Evolutionary conservation across 2,329 filamentous ascomycete genomes (phyloP).

Genomic region (Trichoderma sp.): DNA sequence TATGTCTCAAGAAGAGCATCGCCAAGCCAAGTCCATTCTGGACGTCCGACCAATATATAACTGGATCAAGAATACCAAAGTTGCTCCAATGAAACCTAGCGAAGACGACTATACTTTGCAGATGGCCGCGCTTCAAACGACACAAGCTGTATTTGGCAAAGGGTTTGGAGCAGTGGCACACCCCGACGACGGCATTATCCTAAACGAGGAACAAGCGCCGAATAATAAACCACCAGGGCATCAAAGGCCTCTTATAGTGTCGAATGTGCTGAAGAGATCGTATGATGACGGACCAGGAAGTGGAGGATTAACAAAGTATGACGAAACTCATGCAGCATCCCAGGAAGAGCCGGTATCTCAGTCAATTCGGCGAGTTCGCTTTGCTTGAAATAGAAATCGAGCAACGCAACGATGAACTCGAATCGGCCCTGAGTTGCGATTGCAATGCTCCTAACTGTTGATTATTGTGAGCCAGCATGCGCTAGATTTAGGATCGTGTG

Average conservation of each 20-base stretch:
- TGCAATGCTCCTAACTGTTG: neutral
- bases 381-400: constrained; percentile 33
- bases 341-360: constrained; percentile 33
- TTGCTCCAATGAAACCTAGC: constrained; percentile 43
- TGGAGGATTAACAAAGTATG: constrained; percentile 20
- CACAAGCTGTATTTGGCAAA: constrained; percentile 56
- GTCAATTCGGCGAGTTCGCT: constrained; percentile 42
- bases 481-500: neutral
- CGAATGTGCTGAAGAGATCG: constrained; percentile 36
- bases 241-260: neutral
- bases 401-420: constrained; percentile 15
- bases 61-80: constrained; percentile 60
- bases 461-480: neutral
- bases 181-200: constrained; percentile 53
- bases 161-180: constrained; percentile 49
- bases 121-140: constrained; percentile 51
- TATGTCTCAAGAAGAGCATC: constrained; percentile 72
- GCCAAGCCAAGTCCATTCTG: constrained; percentile 58
- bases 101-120: constrained; percentile 47
- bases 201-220: constrained; percentile 32
- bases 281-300: constrained; percentile 30
- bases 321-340: neutral
- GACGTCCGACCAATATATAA: constrained; percentile 62
- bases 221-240: neutral
- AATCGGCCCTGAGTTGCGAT: neutral